These are phyloP conservation scores for Tetrapisispora nanseiensis DNA, from an alignment of 805 yeast genomes.

Conservation along the genomic window DNA sequence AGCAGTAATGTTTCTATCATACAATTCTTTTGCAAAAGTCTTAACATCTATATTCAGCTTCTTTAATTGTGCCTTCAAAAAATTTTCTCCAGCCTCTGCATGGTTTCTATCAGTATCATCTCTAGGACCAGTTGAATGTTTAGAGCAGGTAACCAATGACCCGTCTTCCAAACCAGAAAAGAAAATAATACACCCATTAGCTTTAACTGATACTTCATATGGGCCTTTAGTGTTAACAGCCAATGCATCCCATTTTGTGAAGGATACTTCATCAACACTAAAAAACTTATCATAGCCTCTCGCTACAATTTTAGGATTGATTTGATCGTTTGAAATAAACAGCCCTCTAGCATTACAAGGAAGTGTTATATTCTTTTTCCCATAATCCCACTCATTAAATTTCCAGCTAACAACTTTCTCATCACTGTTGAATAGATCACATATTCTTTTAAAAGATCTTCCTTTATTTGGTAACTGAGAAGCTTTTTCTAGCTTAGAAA, in stretches of 20 bases:
- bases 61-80: slow-evolving; percentile 45
- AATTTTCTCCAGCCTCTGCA: slow-evolving; percentile 59
- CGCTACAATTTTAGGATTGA: slow-evolving; percentile 41
- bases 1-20: slow-evolving; percentile 55
- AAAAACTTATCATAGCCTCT: slow-evolving; percentile 95
- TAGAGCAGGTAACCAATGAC: slow-evolving; percentile 75
- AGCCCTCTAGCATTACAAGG: slow-evolving; percentile 81
- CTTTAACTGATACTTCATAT: slow-evolving; percentile 70
- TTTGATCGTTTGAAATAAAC: slow-evolving; percentile 40
- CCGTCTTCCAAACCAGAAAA: slow-evolving; percentile 72
- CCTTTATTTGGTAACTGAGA: slow-evolving; percentile 24
- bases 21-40: slow-evolving; percentile 49
- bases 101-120: slow-evolving; percentile 53
- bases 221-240: slow-evolving; percentile 56
- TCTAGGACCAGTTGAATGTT: slow-evolving; percentile 73
- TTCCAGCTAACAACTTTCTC: slow-evolving; percentile 51
- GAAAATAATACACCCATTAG: slow-evolving; percentile 88
- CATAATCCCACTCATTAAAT: slow-evolving; percentile 85
- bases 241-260: slow-evolving; percentile 43
- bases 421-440: slow-evolving; percentile 21
- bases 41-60: slow-evolving; percentile 30
- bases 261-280: slow-evolving; percentile 56
- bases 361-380: slow-evolving; percentile 40
- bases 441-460: slow-evolving; percentile 22
- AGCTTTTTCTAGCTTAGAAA: slow-evolving; percentile 16